phyloP scores from a whole-genome alignment of 2,329 filamentous ascomycete genomes.

The Xylariaceae sp. region DNA sequence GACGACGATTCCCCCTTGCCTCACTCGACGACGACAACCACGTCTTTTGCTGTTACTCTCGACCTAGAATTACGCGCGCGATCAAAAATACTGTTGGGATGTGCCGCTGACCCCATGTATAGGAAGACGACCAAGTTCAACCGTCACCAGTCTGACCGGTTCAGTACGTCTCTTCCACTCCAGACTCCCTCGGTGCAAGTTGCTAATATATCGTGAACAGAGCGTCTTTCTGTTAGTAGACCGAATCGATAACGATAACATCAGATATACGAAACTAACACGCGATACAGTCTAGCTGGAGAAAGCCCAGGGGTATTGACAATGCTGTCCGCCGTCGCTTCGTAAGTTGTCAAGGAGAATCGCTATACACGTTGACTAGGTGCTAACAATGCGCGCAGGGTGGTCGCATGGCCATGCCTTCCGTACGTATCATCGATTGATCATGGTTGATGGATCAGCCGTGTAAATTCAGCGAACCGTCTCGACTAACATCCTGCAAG shows the following conservation, averaged over 20 bases:
- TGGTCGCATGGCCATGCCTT: constrained; percentile 93
- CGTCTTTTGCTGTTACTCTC: background rate
- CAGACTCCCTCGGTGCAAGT: background rate
- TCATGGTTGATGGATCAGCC: constrained; percentile 1
- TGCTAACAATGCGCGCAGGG: constrained; percentile 38
- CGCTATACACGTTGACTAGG: background rate
- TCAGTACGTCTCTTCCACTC: constrained; percentile 68
- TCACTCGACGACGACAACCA: background rate
- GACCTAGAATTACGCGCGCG: background rate
- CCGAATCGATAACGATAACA: background rate
- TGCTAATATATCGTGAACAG: constrained; percentile 16
- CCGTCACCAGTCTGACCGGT: constrained; percentile 96
- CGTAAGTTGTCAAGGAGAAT: constrained; percentile 28
- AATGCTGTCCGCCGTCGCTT: constrained; percentile 96
- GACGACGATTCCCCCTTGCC: background rate
- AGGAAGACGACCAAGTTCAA: constrained; percentile 77
- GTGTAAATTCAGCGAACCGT: background rate
- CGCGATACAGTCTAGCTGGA: constrained; percentile 55
- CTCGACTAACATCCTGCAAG: constrained; percentile 43
- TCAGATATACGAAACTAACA: constrained; percentile 5
- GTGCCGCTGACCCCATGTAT: constrained; percentile 36
- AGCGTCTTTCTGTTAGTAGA: constrained; percentile 20
- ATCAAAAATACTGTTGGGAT: background rate
- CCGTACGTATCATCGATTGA: constrained; percentile 59
- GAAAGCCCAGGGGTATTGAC: constrained; percentile 99